Percentiles rank a stretch among this genome's conserved stretches.
phyloP scores from a whole-genome alignment of 495 filamentous ascomycete genomes.

The Hypoxylon fuscum region DNA sequence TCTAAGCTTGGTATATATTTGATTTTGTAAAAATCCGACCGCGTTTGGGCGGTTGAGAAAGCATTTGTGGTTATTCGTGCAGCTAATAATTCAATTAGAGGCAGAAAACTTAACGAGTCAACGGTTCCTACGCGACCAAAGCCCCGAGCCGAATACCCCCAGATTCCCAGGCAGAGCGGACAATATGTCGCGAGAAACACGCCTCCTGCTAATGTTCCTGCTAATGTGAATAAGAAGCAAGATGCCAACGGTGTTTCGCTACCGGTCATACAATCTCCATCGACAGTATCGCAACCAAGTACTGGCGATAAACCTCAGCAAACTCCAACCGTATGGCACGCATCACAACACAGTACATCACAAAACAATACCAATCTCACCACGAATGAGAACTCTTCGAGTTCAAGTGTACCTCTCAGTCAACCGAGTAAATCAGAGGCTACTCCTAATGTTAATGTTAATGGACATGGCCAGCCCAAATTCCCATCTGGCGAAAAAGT shows the following conservation, averaged over 20 bases:
- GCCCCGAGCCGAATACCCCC: conserved; percentile 45
- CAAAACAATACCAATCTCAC: too few relatives aligned
- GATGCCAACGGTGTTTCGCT: conserved; percentile 14
- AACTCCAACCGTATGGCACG: conserved; percentile 7
- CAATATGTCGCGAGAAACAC: conserved; percentile 24
- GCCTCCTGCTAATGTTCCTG: neutral
- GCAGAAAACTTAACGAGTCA: conserved; percentile 73
- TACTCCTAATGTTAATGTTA: neutral
- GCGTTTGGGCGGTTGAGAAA: conserved; percentile 27
- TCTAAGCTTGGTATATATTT: conserved; percentile 28
- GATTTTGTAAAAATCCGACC: conserved; percentile 24
- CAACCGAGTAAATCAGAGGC: conserved; percentile 6
- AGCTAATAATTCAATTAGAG: conserved; percentile 59
- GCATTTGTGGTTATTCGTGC: conserved; percentile 14
- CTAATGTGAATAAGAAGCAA: conserved; percentile 19
- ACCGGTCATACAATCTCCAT: conserved; percentile 5
- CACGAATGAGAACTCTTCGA: too few relatives aligned
- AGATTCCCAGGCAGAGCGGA: conserved; percentile 16
- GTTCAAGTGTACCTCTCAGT: neutral
- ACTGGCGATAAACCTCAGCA: conserved; percentile 17
- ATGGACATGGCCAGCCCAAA: conserved; percentile 9
- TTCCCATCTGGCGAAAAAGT: conserved; percentile 1
- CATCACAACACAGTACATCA: too few relatives aligned
- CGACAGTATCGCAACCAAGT: conserved; percentile 17
- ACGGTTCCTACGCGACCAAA: conserved; percentile 69